phyloP scores from a whole-genome alignment of 768 basidiomycete genomes.

The Rhizopogon vinicolor region DNA sequence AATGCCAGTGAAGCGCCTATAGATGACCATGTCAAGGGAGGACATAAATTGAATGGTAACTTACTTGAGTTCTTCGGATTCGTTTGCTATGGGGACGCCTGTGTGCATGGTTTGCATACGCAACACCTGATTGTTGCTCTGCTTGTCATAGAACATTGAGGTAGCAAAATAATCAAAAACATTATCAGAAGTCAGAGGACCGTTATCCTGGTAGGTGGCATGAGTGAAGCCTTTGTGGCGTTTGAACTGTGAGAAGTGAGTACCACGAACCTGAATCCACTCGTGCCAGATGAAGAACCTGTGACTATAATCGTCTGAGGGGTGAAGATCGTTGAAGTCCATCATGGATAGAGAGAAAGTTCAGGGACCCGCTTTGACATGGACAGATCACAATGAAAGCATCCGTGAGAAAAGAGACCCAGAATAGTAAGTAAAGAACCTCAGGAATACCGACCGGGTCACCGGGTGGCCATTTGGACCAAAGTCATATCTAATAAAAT shows the following conservation, averaged over 20 bases:
- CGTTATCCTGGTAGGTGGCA: conserved; percentile 53
- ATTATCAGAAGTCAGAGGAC: conserved; percentile 69
- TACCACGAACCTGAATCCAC: conserved; percentile 64
- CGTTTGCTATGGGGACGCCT: conserved; percentile 69
- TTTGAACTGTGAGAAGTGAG: background rate
- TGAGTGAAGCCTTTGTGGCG: conserved; percentile 1
- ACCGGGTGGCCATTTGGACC: too few species aligned
- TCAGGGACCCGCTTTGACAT: too few species aligned
- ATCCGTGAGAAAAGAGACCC: conserved; percentile 29
- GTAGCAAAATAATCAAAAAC: conserved; percentile 88
- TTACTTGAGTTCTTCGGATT: conserved; percentile 83
- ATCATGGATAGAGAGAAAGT: conserved; percentile 18
- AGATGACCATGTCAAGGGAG: background rate
- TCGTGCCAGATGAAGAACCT: conserved; percentile 90
- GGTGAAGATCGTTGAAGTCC: conserved; percentile 65
- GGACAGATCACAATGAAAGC: too few species aligned
- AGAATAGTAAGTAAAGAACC: background rate
- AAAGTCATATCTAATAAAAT: conserved; percentile 1
- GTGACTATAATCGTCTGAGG: conserved; percentile 76
- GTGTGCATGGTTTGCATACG: conserved; percentile 93
- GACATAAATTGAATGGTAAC: conserved; percentile 18
- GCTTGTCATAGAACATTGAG: conserved; percentile 93
- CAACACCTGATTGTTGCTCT: conserved; percentile 87
- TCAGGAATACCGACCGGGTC: too few species aligned
- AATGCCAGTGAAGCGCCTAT: conserved; percentile 79